Conservation (phyloP, 257 asterid genomes). For the Penstemon eatonii region DNA sequence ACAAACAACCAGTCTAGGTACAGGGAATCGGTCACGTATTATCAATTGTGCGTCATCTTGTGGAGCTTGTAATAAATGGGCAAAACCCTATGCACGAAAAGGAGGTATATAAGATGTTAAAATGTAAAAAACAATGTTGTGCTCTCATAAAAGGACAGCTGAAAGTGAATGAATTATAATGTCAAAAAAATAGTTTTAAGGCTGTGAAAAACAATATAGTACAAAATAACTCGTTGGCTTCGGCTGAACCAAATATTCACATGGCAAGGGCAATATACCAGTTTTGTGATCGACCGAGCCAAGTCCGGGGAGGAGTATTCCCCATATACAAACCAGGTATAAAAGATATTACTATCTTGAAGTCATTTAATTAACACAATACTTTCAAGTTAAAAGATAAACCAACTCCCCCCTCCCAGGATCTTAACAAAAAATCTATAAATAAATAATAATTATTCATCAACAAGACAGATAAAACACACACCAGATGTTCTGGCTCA, state of each 20-base stretch:
- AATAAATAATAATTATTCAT: slow-evolving; percentile 4
- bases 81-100: slow-evolving; percentile 58
- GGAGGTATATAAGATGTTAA: slow-evolving; percentile 9
- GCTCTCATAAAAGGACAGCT: slow-evolving; percentile 8
- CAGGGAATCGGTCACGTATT: slow-evolving; percentile 87
- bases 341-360: no score
- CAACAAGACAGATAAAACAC: slow-evolving; percentile 24
- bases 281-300: no score
- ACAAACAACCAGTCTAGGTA: slow-evolving; percentile 92
- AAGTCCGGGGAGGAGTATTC: no score
- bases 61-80: slow-evolving; percentile 86
- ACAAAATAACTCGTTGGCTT: background rate
- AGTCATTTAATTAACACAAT: background rate
- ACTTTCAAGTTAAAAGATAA: background rate
- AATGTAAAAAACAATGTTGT: slow-evolving; percentile 4
- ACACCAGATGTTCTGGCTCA: slow-evolving; percentile 84
- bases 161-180: background rate
- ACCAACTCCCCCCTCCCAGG: background rate
- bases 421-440: background rate
- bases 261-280: no score
- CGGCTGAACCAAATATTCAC: no score
- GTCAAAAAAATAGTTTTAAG: background rate
- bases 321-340: no score
- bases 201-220: background rate
- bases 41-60: slow-evolving; percentile 81